Evolutionary conservation across 2,329 filamentous ascomycete species (phyloP).

Genomic region (Colletotrichum orchidophilum): DNA sequence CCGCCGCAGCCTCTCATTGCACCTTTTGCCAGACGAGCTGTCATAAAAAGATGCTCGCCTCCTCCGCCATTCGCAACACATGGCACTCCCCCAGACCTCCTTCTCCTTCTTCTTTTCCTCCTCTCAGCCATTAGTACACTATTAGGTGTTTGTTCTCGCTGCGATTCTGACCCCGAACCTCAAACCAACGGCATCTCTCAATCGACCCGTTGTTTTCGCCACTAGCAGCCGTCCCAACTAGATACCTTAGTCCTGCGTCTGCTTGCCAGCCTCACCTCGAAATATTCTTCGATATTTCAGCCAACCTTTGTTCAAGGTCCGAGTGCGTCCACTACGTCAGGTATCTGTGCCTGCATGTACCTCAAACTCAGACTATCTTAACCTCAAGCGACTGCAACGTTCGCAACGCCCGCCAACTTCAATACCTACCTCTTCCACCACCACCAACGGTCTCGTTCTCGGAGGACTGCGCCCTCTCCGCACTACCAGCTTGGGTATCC

Average conservation of each 20-base stretch:
- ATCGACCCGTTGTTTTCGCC: neutral
- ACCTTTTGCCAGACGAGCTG: slow-evolving; percentile 8
- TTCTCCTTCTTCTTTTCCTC: neutral
- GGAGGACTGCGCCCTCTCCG: slow-evolving; percentile 1
- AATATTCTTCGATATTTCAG: neutral
- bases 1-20: slow-evolving; percentile 2
- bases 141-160: slow-evolving; percentile 21
- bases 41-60: slow-evolving; percentile 31
- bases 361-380: neutral
- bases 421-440: neutral
- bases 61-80: neutral
- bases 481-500: neutral
- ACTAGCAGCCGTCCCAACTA: neutral
- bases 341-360: neutral
- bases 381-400: neutral
- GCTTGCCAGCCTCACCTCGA: neutral
- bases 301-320: slow-evolving; percentile 9
- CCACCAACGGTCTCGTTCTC: neutral
- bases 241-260: neutral
- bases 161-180: neutral
- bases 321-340: slow-evolving; percentile 11
- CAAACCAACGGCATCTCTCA: neutral
- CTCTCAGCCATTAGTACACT: slow-evolving; percentile 9
- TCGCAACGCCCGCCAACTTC: neutral
- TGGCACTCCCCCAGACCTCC: neutral